Base-by-base conservation (phyloP, 2,329 filamentous ascomycete species). In the Aspergillus amoenus region DNA sequence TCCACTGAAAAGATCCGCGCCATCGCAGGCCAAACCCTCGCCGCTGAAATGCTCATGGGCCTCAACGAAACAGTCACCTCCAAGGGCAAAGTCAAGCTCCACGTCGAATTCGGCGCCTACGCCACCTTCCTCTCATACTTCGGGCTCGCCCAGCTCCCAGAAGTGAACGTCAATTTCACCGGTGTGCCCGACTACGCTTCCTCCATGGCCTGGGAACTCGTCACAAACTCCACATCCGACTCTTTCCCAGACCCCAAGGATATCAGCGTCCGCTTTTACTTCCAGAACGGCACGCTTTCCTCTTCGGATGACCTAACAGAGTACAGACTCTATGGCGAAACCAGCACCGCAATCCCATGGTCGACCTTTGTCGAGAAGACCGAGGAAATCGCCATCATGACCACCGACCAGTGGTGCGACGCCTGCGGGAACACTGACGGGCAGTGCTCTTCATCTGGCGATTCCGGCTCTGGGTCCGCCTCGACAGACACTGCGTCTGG, bases 141-240 rank as follows among this genome's bases (percentile, higher is more conserved):
- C 70, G 84, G 84, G 21, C 79, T 87, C 17, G 75, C 81, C 1
- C 75, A 82, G 57, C 72, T 88, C 48, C 70, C 77, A 5, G 55
- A 65, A 24, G 81, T 76, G 2, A 83, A 80, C 57, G 64, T 75
- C 1, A 78, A 89, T 71, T 96, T 96, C 78, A 86, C 78, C 58
- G 89, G 89, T 54, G 79, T 96, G 12, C 86, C 88, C n/a, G 88
- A 92, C 76, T 96, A 96, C 68, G 91, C 91, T 5, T 88, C 87
- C 3, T 86, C 86, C 62, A 91, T 96, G 84, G 81, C 81, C 5
- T 93, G 95, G 71, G 93, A 96, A 79, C 82, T 82, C 21, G 82
- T 86, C 65, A 87, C 84, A 41, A 80, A 84, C 59, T 68, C 68
- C 4, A 65, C 68, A 6, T 67, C 70, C 0, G 65, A 67, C 3